These are phyloP conservation scores for Agaricus sinodeliciosus DNA, from an alignment of 768 basidiomycete genomes.

Conservation along the genomic window DNA sequence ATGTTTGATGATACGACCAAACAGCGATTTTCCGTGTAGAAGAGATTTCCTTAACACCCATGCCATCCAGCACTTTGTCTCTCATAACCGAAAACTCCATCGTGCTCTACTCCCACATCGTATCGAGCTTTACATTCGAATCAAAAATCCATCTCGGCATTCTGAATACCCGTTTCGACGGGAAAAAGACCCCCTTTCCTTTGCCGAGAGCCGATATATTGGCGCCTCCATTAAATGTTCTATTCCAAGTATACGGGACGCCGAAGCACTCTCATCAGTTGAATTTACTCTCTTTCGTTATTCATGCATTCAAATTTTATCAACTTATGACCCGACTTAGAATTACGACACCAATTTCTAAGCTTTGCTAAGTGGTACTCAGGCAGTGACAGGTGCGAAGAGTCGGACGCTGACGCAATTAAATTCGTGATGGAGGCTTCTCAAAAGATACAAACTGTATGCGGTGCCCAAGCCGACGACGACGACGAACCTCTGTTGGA, in stretches of 20 bases:
- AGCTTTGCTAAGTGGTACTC: background rate
- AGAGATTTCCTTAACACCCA: conserved; percentile 1
- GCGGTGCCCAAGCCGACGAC: too few relatives aligned
- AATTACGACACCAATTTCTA: background rate
- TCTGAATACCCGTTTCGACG: too few relatives aligned
- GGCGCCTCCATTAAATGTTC: background rate
- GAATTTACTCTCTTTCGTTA: background rate
- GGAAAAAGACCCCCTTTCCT: too few relatives aligned
- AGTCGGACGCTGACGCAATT: background rate
- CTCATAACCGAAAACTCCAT: background rate
- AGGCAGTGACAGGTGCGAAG: background rate
- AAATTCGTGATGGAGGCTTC: background rate
- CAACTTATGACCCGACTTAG: background rate
- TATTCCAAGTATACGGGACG: background rate
- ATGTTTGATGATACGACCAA: too few relatives aligned
- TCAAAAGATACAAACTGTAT: background rate
- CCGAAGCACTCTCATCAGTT: background rate
- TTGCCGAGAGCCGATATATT: background rate
- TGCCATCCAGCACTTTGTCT: background rate
- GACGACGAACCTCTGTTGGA: too few relatives aligned
- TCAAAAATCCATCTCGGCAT: conserved; percentile 2
- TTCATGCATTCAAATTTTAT: background rate
- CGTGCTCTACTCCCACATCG: conserved; percentile 2
- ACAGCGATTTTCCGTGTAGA: too few relatives aligned
- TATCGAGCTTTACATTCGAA: conserved; percentile 2